These are phyloP conservation scores for Vitis rupestris DNA, from an alignment of 164 flowering plant genomes.

Conservation along the genomic window DNA sequence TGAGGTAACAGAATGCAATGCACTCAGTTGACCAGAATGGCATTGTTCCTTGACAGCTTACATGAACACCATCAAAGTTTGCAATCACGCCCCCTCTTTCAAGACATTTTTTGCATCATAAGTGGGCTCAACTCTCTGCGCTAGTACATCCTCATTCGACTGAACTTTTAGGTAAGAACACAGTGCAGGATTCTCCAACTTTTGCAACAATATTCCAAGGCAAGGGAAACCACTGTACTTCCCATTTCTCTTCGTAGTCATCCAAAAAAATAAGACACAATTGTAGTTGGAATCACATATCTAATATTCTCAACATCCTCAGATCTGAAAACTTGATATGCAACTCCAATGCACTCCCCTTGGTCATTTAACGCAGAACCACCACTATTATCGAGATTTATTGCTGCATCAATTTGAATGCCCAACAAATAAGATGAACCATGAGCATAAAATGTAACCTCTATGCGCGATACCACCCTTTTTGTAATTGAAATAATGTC, in stretches of 20 bases:
- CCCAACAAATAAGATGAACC: too few species aligned
- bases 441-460: conserved; percentile 7
- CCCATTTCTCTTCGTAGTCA: conserved; percentile 88
- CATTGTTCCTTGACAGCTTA: too few species aligned
- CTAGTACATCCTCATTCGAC: conserved; percentile 92
- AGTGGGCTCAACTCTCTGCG: conserved; percentile 87
- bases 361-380: conserved; percentile 97
- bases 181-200: conserved; percentile 42
- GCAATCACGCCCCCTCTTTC: conserved; percentile 96
- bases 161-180: conserved; percentile 83
- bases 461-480: too few species aligned
- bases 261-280: conserved; percentile 86
- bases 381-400: conserved; percentile 83
- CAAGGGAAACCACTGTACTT: conserved; percentile 96
- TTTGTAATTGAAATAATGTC: too few species aligned
- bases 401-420: too few species aligned
- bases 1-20: conserved; percentile 61
- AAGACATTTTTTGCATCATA: conserved; percentile 72
- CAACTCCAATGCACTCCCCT: conserved; percentile 98
- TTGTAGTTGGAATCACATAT: conserved; percentile 95
- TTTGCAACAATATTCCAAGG: conserved; percentile 56
- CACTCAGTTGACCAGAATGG: too few species aligned
- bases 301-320: conserved; percentile 97
- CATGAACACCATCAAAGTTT: conserved; percentile 23
- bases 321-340: conserved; percentile 98